phyloP scores from a whole-genome alignment of 2,329 filamentous ascomycete species.

The Fusarium sulawesiense region DNA sequence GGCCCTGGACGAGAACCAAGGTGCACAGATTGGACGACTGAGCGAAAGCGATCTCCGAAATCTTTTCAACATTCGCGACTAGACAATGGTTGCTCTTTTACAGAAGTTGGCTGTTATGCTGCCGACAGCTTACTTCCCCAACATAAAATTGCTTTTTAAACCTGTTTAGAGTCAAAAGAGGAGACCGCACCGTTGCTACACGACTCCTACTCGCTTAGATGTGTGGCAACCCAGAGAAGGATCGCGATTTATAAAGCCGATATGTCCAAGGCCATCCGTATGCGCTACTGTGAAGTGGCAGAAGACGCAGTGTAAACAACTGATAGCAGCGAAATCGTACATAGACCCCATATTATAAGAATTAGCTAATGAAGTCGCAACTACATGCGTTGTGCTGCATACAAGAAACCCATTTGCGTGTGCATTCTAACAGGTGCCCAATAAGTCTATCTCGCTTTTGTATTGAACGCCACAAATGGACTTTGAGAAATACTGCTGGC shows the following conservation, averaged over 20 bases:
- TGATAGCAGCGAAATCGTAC: background rate
- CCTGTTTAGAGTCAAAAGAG: constrained; percentile 7
- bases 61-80: constrained; percentile 62
- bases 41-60: constrained; percentile 74
- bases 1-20: constrained; percentile 81
- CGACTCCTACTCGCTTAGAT: background rate
- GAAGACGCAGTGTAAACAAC: background rate
- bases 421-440: background rate
- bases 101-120: background rate
- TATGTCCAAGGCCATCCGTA: background rate
- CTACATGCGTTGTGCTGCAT: background rate
- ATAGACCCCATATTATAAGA: background rate
- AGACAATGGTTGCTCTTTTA: background rate
- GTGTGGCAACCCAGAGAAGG: background rate
- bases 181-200: background rate
- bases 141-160: constrained; percentile 4
- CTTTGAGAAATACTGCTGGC: background rate
- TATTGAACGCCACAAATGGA: background rate
- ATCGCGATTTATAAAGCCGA: background rate
- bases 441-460: background rate
- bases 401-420: background rate
- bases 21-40: constrained; percentile 74
- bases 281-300: background rate
- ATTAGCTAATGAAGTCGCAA: background rate
- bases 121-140: background rate